Evolutionary conservation across 2,329 filamentous ascomycete species (phyloP), one percentile per base, ranked within the genome.

Genomic region (Claviceps sp.): DNA sequence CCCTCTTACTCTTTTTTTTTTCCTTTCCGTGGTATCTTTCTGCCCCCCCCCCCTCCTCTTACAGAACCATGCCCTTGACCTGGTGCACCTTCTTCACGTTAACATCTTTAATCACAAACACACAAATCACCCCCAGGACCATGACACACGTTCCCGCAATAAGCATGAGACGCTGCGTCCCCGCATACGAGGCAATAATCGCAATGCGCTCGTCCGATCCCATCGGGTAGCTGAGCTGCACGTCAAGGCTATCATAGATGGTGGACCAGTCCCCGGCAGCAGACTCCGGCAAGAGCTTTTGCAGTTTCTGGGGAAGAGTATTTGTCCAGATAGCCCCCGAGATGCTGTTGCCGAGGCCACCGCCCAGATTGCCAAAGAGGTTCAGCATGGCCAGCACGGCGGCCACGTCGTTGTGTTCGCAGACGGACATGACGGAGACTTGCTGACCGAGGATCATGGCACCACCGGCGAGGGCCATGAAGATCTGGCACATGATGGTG

Each of bases 361-460:
- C 68, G 38, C 73, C 73, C 1, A 73, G 61, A 11, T 68, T 69
- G 34, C 68, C 71, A 7, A 68, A 65, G 7, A 74, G 67, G n/a
- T 68, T 68, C 1, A 76, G 59, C 20, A 75, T 58, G 0, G 73
- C 71, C 20, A 77, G 66, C 1, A 66, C 69, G 4, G 71, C 71
- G 26, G 78, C 76, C 5, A 80, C 68, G 43, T 78, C 71, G 49
- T 76, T 70, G 49, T 79, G 77, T 52, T 72, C 72, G 16, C 75
- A 73, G 2, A 75, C 71, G 0, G 75, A 70, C 63, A 82, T 76
- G 42, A 82, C 73, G 5, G 78, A 76, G 56, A 83, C 74, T 54
- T 83, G 74, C 55, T 77, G 67, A 51, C 71, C 70, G 17, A 77
- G 57, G 13, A 76, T 77, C 58, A 77, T 77, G 62, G 78, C 75